Evolutionary conservation across 1,139 yeast species (phyloP), one percentile per base, ranked within the genome.

Genomic region (Hanseniaspora uvarum): DNA sequence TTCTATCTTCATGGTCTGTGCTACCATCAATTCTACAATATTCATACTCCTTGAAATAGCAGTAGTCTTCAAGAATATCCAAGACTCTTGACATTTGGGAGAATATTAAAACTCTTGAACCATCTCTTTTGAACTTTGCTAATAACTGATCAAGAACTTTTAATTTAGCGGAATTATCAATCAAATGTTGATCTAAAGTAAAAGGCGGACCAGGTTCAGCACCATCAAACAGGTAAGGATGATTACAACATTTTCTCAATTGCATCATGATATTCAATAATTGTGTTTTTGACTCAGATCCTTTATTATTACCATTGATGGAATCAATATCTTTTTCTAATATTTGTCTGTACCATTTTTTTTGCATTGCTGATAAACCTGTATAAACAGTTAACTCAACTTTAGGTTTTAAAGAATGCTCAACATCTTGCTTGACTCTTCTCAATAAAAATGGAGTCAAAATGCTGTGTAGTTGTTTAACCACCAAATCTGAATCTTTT

Each of bases 181-280:
- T 80, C 62, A 84, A 74, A 68, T 84, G 94, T 64, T 84, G 92
- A 67, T 83, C 94, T 0, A 89, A 84, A 5, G 92, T 84, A 61
- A 72, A 84, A 21, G 94, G 92, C 26, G 94, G 94, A 7, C 94
- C 94, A 0, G 92, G 94, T 64, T 84, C 94, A 0, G 92, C 92
- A 26, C 94, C 92, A 65, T 84, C 94, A 63, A 84, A 84, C 48
- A 84, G 68, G 63, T 84, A 84, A 4, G 94, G 92, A 68, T 84
- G 94, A 63, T 84, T 84, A 68, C 92, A 84, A 65, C 92, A 84
- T 65, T 84, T 84, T 64, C 94, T 74, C 63, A 84, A 72, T 67
- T 84, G 94, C 94, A 84, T 84, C 28, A 83, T 92, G 61, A 84
- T 83, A 63, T 84, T 84, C 55, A 84, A 71, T 56, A 84, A 71